Percentiles rank a stretch among this genome's conserved stretches.
Evolutionary conservation across 192 early-diverging fungal genomes (phyloP).

Genomic region (Mortierella claussenii): DNA sequence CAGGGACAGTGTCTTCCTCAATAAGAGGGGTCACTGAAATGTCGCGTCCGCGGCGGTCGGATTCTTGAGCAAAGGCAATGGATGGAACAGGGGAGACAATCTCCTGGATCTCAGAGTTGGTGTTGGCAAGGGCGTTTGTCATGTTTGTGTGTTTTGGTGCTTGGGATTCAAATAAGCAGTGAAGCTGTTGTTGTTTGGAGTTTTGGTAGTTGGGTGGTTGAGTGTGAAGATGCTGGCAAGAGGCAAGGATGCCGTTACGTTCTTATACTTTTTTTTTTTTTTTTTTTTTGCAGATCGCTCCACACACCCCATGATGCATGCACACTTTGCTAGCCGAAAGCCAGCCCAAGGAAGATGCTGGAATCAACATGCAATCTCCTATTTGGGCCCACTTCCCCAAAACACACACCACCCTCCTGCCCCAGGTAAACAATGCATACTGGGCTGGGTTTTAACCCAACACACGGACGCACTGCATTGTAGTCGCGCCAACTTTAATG

Average conservation of each 20-base stretch:
- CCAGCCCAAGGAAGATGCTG: background rate
- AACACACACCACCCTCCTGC: too few relatives aligned
- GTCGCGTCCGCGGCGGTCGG: conserved; percentile 15
- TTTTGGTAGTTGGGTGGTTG: background rate
- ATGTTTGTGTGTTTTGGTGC: too few relatives aligned
- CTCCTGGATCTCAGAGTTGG: background rate
- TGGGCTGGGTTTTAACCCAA: too few relatives aligned
- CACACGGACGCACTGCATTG: too few relatives aligned
- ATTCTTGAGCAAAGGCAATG: conserved; percentile 16
- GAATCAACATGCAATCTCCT: background rate
- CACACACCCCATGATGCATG: background rate
- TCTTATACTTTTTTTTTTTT: conserved; percentile 12
- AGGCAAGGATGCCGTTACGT: background rate
- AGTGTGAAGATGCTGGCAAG: background rate
- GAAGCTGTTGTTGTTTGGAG: background rate
- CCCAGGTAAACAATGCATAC: too few relatives aligned
- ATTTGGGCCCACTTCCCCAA: background rate
- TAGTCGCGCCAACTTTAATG: background rate
- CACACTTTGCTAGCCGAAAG: background rate
- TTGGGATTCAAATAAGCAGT: background rate
- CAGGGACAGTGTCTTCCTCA: conserved; percentile 6
- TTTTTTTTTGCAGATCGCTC: background rate
- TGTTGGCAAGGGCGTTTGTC: too few relatives aligned
- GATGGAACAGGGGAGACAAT: conserved; percentile 4
- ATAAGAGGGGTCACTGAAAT: background rate